These are phyloP conservation scores for Apophysomyces ossiformis DNA, from an alignment of 371 early-diverging fungal species.

Conservation along the genomic window DNA sequence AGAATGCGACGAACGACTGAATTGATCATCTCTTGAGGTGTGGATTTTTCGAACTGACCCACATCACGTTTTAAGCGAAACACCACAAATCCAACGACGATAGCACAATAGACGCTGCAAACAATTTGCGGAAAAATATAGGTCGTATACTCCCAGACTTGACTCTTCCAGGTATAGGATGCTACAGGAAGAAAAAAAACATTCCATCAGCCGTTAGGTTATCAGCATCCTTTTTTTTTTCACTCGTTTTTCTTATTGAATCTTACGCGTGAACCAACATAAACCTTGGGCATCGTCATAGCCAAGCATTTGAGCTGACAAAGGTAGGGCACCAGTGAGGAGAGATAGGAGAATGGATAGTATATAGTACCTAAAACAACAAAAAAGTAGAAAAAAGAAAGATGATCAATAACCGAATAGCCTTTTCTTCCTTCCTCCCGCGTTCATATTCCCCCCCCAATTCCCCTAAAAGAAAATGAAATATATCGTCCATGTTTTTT, in stretches of 20 bases:
- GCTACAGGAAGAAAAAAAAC: constrained; percentile 13
- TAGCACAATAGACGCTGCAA: constrained; percentile 22
- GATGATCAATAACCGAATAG: not conserved
- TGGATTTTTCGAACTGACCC: constrained; percentile 6
- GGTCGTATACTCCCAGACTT: constrained; percentile 26
- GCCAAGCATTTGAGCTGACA: constrained; percentile 17
- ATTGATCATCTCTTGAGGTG: constrained; percentile 17
- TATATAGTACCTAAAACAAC: constrained; percentile 25
- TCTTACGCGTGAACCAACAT: constrained; percentile 33
- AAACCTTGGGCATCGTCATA: constrained; percentile 25
- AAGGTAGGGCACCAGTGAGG: constrained; percentile 20
- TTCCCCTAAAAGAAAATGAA: not conserved
- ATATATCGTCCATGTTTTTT: not conserved
- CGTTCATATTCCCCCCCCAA: too few relatives aligned
- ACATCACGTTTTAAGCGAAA: constrained; percentile 17
- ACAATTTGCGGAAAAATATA: constrained; percentile 23
- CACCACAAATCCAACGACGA: constrained; percentile 20
- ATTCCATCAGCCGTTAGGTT: not conserved
- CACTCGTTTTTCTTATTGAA: not conserved
- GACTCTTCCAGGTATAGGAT: constrained; percentile 19
- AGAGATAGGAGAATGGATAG: constrained; percentile 19
- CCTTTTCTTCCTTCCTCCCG: too few relatives aligned
- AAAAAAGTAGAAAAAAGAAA: not conserved
- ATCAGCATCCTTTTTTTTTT: not conserved
- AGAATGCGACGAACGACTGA: constrained; percentile 33